Evolutionary conservation across 1,139 yeast genomes (phyloP), one percentile per base, ranked within the genome.

Genomic region (Candida glucosophila): DNA sequence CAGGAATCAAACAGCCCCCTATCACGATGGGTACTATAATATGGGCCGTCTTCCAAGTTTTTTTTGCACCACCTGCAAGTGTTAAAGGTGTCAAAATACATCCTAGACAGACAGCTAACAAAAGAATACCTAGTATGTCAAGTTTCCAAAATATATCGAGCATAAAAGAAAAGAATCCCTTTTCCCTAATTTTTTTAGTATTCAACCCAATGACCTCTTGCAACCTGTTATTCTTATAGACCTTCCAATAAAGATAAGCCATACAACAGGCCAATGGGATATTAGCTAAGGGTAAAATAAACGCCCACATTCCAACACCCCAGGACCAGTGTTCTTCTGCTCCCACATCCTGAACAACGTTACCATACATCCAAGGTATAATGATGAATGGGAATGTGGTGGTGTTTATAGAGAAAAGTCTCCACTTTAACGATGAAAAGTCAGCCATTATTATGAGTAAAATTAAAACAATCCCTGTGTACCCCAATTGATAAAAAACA

Each of bases 281-380:
- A 39, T 77, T 60, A 5, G 71, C 47, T 17, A 77, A 57, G 15
- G 90, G 88, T 56, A 76, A 66, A 33, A 80, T 76, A 43, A 77
- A 75, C 2, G 86, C 86, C 82, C 82, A 80, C 69, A 79, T 77
- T 21, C 79, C 88, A 39, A 78, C 74, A 40, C 77, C 77, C 73
- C 77, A 79, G 19, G 70, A 63, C 92, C 92, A 79, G 2, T 51
- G 35, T 46, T 58, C 50, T 6, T 30, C 21, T n/a, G 42, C 36
- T 17, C 41, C 43, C 21, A 49, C 39, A n/a, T 40, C 40, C 17
- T 25, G 39, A 14, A 70, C 55, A 24, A 79, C 55, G 36, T 74
- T 58, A 43, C 86, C 88, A 14, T 76, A 53, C 28, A 78, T 63
- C 90, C 90, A 80, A 11, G 90, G 77, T 46, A 77, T 80, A 49